phyloP scores from a whole-genome alignment of 1,284 basidiomycete species.

The Moniliella sp. region DNA sequence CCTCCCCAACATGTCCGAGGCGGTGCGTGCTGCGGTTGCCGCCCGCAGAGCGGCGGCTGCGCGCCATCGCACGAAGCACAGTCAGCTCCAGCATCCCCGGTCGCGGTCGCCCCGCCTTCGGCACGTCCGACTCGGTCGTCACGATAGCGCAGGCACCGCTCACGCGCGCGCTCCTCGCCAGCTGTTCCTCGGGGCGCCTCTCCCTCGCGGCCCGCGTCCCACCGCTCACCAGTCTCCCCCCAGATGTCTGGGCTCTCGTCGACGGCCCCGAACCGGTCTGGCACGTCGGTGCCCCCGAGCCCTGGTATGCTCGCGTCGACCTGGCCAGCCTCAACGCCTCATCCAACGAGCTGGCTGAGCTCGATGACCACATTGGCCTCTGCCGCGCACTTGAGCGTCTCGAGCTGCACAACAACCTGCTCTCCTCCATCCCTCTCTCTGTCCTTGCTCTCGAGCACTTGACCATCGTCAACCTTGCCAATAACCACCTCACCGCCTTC shows the following conservation, averaged over 20 bases:
- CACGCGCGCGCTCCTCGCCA: no score
- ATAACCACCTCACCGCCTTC: conserved; percentile 11
- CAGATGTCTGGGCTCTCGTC: conserved; percentile 10
- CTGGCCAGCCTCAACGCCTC: conserved; percentile 10
- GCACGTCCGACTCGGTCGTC: no score
- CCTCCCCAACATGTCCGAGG: no score
- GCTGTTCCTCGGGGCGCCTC: no score
- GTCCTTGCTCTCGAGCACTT: conserved; percentile 11
- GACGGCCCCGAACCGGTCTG: conserved; percentile 10
- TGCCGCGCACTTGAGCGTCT: conserved; percentile 9
- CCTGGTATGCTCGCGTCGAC: conserved; percentile 16
- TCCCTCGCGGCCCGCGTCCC: no score
- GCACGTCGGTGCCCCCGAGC: conserved; percentile 9
- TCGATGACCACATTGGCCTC: conserved; percentile 11
- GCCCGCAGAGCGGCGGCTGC: no score
- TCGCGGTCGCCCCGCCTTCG: no score
- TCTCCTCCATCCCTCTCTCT: conserved; percentile 8
- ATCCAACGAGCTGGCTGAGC: conserved; percentile 9
- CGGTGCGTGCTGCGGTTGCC: no score
- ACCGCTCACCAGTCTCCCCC: conserved; percentile 8
- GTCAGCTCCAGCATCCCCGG: no score
- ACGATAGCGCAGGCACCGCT: no score
- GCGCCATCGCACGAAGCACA: no score
- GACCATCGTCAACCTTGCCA: conserved; percentile 15
- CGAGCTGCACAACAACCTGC: conserved; percentile 14